Conservation (phyloP, 2,329 filamentous ascomycete species). For the Nigrospora osmanthi region DNA sequence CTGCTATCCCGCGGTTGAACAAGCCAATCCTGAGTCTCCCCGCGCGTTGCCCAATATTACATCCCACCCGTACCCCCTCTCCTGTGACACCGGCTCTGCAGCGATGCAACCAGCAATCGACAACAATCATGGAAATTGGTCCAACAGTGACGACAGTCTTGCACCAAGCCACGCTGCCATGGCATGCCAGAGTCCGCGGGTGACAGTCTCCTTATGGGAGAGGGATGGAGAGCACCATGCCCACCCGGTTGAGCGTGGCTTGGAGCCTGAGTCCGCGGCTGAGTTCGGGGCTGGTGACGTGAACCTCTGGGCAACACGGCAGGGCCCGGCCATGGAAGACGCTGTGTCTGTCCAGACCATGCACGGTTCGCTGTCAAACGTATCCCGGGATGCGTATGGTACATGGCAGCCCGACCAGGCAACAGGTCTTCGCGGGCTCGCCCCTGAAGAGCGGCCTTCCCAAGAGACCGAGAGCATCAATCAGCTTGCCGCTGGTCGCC, state of each 20-base stretch:
- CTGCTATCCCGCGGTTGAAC: too few relatives aligned
- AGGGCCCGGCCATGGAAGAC: conserved; percentile 29
- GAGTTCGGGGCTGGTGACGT: too few relatives aligned
- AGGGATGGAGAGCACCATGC: conserved; percentile 26
- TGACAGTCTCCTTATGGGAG: conserved; percentile 50
- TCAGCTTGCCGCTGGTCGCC: conserved; percentile 32
- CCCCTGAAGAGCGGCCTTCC: conserved; percentile 33
- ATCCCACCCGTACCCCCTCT: too few relatives aligned
- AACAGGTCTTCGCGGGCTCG: conserved; percentile 37
- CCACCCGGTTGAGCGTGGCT: conserved; percentile 30
- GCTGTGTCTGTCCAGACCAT: conserved; percentile 20
- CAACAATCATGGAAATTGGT: conserved; percentile 38
- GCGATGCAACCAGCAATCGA: conserved; percentile 12
- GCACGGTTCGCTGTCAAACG: conserved; percentile 10
- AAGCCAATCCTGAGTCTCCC: too few relatives aligned
- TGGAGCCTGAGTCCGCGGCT: conserved; percentile 24
- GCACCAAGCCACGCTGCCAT: conserved; percentile 30
- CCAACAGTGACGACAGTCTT: conserved; percentile 43
- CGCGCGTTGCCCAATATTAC: too few relatives aligned
- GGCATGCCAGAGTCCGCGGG: conserved; percentile 41
- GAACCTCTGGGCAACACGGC: conserved; percentile 16
- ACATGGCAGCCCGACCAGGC: conserved; percentile 29
- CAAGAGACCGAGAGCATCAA: conserved; percentile 41
- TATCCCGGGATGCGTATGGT: conserved; percentile 31
- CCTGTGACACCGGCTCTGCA: too few relatives aligned